phyloP scores from a whole-genome alignment of 495 filamentous ascomycete species.

The Trichoderma virens region DNA sequence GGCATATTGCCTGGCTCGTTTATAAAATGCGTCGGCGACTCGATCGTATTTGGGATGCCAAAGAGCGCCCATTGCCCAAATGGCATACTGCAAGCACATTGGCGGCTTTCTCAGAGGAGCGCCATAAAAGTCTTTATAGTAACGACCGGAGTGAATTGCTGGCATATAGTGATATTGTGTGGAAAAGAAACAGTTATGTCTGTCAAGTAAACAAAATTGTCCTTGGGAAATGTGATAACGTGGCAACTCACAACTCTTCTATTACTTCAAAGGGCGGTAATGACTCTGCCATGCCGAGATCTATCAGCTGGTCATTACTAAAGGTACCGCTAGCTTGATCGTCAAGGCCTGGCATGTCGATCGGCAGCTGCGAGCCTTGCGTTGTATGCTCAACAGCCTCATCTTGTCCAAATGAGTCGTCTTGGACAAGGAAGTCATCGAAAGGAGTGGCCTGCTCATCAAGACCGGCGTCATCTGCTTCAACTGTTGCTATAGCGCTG shows the following conservation, averaged over 20 bases:
- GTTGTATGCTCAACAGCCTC: neutral
- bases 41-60: slow-evolving; percentile 29
- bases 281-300: slow-evolving; percentile 35
- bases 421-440: neutral
- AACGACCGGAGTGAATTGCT: slow-evolving; percentile 33
- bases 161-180: slow-evolving; percentile 30
- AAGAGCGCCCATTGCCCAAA: slow-evolving; percentile 37
- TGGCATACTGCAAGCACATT: slow-evolving; percentile 43
- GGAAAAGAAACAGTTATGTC: slow-evolving; percentile 34
- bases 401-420: neutral
- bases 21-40: slow-evolving; percentile 38
- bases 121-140: slow-evolving; percentile 33
- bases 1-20: slow-evolving; percentile 37
- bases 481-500: neutral
- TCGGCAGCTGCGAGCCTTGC: neutral
- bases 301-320: slow-evolving; percentile 21
- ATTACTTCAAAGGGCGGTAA: slow-evolving; percentile 38
- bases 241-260: slow-evolving; percentile 36
- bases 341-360: neutral
- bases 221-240: neutral
- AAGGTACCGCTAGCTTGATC: neutral
- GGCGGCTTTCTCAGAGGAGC: slow-evolving; percentile 38
- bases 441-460: neutral
- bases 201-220: slow-evolving; percentile 11
- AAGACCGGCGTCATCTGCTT: neutral